Conservation (phyloP, 768 basidiomycete species). For the Neoboletus brunneissimus region DNA sequence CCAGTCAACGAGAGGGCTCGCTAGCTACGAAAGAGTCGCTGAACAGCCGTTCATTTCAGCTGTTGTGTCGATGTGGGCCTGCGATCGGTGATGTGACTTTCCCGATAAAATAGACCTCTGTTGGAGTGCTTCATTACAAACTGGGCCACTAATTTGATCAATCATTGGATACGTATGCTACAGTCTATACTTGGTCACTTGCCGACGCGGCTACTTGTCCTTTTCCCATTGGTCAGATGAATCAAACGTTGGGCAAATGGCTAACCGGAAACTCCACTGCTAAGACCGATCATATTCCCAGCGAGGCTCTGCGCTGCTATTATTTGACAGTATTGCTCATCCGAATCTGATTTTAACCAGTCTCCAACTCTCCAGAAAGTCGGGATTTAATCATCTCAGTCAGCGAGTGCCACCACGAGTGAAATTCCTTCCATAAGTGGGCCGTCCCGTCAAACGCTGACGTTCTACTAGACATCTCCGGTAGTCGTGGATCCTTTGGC, state of each 20-base stretch:
- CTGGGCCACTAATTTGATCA: no score
- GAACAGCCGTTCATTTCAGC: no score
- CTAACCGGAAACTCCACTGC: not conserved
- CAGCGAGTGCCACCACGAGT: not conserved
- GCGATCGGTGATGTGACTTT: no score
- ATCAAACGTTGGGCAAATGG: not conserved
- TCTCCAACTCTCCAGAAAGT: not conserved
- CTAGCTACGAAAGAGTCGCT: no score
- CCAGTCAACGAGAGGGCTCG: no score
- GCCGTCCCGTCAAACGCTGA: not conserved
- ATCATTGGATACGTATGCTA: no score
- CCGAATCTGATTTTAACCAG: not conserved
- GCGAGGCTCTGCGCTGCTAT: no score
- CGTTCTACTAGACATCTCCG: not conserved
- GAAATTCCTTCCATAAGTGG: not conserved
- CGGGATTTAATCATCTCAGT: slow-evolving; percentile 3
- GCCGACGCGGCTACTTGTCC: not conserved
- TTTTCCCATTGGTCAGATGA: not conserved
- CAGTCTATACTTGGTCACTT: no score
- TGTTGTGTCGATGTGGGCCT: no score
- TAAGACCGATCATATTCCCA: not conserved
- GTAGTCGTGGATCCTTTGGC: not conserved
- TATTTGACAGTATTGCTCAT: not conserved
- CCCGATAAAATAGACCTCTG: no score
- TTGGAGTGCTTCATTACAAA: no score